A percentile compares a stretch with the other conserved stretches of the same genome.
Conservation (phyloP, 2,329 filamentous ascomycete species). For the Laburnicola sp. region DNA sequence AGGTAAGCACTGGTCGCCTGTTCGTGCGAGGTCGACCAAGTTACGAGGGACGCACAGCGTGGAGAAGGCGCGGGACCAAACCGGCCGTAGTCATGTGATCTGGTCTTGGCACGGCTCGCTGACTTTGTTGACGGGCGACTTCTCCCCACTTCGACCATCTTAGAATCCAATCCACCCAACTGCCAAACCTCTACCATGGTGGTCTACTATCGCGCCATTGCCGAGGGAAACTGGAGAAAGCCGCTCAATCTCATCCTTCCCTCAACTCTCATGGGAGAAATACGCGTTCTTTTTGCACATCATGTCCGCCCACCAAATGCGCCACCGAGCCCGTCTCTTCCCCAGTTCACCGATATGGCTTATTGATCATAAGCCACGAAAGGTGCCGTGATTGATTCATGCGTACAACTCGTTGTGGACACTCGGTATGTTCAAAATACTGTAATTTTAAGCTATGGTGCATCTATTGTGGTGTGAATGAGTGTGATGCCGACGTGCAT, state of each 20-base stretch:
- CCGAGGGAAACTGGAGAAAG: conserved; percentile 9
- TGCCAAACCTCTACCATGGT: background rate
- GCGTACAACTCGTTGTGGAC: background rate
- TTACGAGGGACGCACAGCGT: background rate
- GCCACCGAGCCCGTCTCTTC: background rate
- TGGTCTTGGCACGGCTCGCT: too few species aligned
- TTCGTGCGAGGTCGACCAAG: background rate
- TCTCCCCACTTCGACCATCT: too few species aligned
- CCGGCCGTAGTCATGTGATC: too few species aligned
- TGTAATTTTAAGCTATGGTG: too few species aligned
- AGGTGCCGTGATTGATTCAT: conserved; percentile 1
- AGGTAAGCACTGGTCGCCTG: conserved; percentile 8
- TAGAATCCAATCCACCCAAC: too few species aligned
- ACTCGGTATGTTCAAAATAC: too few species aligned
- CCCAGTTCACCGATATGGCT: background rate
- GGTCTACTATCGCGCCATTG: conserved; percentile 6
- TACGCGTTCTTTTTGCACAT: conserved; percentile 9
- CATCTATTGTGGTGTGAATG: too few species aligned
- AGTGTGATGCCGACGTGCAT: too few species aligned
- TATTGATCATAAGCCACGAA: background rate
- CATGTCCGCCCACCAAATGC: conserved; percentile 1
- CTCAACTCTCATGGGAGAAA: conserved; percentile 5
- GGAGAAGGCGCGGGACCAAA: background rate
- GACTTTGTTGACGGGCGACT: too few species aligned
- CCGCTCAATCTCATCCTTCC: conserved; percentile 10